A percentile compares a stretch with the other conserved stretches of the same genome.
These are phyloP conservation scores for Panus rudis DNA, from an alignment of 768 basidiomycete species.

Conservation along the genomic window DNA sequence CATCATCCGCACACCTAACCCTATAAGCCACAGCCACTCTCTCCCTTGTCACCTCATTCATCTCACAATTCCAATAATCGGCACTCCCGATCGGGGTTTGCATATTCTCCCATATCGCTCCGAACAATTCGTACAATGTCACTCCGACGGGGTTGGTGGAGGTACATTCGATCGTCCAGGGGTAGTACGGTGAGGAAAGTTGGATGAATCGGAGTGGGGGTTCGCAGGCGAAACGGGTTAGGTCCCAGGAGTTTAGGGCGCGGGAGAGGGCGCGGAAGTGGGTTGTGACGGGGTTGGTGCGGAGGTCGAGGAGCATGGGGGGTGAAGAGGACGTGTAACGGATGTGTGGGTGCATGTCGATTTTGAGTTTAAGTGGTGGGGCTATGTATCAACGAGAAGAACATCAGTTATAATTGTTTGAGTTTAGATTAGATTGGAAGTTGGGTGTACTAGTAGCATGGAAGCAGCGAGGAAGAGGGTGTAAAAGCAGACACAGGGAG, in stretches of 20 bases:
- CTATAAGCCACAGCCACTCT: slow-evolving; percentile 39
- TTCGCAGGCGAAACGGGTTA: slow-evolving; percentile 45
- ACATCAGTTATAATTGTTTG: no score
- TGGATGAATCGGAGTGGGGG: slow-evolving; percentile 47
- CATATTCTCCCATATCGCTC: slow-evolving; percentile 38
- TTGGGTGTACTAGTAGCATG: no score
- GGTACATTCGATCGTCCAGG: slow-evolving; percentile 62
- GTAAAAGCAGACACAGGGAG: no score
- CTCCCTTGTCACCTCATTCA: slow-evolving; percentile 39
- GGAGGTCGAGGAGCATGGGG: slow-evolving; percentile 44
- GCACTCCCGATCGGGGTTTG: slow-evolving; percentile 36
- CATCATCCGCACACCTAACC: slow-evolving; percentile 32
- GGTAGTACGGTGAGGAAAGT: slow-evolving; percentile 47
- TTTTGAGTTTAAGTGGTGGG: slow-evolving; percentile 5
- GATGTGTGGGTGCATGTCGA: slow-evolving; percentile 20
- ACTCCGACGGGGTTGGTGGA: slow-evolving; percentile 42
- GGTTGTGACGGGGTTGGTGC: slow-evolving; percentile 31
- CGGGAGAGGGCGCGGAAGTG: slow-evolving; percentile 41
- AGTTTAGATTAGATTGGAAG: no score
- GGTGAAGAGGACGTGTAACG: slow-evolving; percentile 24
- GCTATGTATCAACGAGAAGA: neutral
- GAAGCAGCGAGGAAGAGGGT: no score
- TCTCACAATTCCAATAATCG: slow-evolving; percentile 55
- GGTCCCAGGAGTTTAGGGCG: slow-evolving; percentile 39
- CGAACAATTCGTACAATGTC: slow-evolving; percentile 49